phyloP scores from a whole-genome alignment of 192 early-diverging fungal species.

The Lobosporangium transversale region DNA sequence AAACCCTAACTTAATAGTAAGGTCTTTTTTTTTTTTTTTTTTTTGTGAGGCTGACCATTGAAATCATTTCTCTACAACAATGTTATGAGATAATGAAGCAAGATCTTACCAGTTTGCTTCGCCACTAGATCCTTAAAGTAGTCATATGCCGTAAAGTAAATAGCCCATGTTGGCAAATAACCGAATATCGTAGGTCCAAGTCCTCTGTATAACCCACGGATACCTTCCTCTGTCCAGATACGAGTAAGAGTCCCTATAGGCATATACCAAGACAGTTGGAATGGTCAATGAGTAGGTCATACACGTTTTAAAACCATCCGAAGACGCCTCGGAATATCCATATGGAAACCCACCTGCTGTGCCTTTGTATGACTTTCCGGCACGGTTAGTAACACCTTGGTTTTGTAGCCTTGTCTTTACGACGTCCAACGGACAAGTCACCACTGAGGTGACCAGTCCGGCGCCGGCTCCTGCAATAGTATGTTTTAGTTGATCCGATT shows the following conservation, averaged over 20 bases:
- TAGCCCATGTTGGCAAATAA: slow-evolving; percentile 91
- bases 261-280: slow-evolving; percentile 23
- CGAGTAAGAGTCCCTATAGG: slow-evolving; percentile 66
- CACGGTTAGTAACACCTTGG: slow-evolving; percentile 59
- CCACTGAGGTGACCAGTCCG: slow-evolving; percentile 81
- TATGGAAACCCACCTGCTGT: slow-evolving; percentile 63
- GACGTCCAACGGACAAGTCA: slow-evolving; percentile 93
- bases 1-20: too few relatives aligned
- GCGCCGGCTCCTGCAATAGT: slow-evolving; percentile 85
- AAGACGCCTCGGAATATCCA: too few relatives aligned
- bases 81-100: too few relatives aligned
- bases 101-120: slow-evolving; percentile 38
- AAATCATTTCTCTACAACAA: too few relatives aligned
- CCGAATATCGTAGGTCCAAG: slow-evolving; percentile 87
- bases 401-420: slow-evolving; percentile 96
- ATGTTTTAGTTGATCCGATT: slow-evolving; percentile 72
- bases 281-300: too few relatives aligned
- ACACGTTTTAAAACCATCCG: too few relatives aligned
- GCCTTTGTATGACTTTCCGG: slow-evolving; percentile 63
- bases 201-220: slow-evolving; percentile 90
- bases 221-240: slow-evolving; percentile 84
- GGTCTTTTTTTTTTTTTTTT: too few relatives aligned
- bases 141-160: slow-evolving; percentile 94
- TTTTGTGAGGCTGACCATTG: too few relatives aligned
- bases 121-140: slow-evolving; percentile 68